Evolutionary conservation across 2,329 filamentous ascomycete genomes (phyloP), one percentile per base, ranked within the genome.

Genomic region (Tolypocladium tropicale): DNA sequence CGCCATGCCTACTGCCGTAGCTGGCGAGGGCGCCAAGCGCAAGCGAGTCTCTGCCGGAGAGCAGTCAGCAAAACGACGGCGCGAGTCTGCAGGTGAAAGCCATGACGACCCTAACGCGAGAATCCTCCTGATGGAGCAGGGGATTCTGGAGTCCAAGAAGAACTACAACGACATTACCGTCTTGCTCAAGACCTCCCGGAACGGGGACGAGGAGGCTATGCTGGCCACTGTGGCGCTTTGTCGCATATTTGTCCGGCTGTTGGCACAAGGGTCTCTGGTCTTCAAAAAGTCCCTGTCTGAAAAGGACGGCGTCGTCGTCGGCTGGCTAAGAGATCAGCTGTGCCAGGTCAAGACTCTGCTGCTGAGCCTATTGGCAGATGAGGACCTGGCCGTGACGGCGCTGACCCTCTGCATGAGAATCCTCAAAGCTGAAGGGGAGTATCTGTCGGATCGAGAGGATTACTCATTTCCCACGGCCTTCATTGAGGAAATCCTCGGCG

Each of bases 101-200:
- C 68, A 71, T 46, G 74, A 79, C 59, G 80, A 84, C 66, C 70
- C 76, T 50, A 81, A 86, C 67, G 78, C 81, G 56, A 80, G 83
- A 60, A 89, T 96, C 57, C 73, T 93, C 46, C 74, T 83, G 55
- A 80, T 96, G 55, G 92, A 96, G 74, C 78, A 83, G 60, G 86
- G 89, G 56, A 91, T 97, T 55, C 74, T 91, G 59, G 86, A 94
- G 70, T 95, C 91, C 53, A 88, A 85, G 66, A 90, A 91, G 70
- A 83, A 96, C 72, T 95, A 95, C 78, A 95, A 96, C 76, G 90
- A 95, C 67, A 93, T 97, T 65, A 80, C 83, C 9, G 82, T 80
- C 12, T 74, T 97, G 39, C 76, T 95, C 50, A 78, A 79, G 46
- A 79, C 63, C 18, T 70, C 72, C 49, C 61, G 80, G 65, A 75